phyloP scores from a whole-genome alignment of 306 rosid species.

The Erythrophleum fordii region DNA sequence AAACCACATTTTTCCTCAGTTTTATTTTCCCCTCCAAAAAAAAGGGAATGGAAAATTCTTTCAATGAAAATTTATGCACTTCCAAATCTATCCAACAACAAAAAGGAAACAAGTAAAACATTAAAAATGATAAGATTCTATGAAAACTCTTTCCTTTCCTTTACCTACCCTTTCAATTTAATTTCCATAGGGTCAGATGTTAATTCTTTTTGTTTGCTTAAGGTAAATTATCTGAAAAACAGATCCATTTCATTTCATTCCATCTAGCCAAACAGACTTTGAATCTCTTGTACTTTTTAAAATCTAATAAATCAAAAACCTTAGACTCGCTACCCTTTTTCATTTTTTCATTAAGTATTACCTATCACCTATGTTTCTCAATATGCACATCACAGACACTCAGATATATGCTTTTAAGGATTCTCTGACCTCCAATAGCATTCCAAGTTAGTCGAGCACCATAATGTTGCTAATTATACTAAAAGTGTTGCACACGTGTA shows the following conservation, averaged over 20 bases:
- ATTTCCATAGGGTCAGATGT: not conserved
- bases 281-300: not conserved
- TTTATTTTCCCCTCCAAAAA: not conserved
- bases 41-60: not conserved
- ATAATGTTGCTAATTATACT: not conserved
- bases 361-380: not conserved
- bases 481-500: not conserved
- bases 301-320: not conserved
- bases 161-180: not conserved
- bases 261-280: too few species aligned
- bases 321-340: not conserved
- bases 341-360: not conserved
- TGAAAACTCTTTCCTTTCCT: not conserved
- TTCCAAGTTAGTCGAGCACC: conserved; percentile 20
- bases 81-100: conserved; percentile 1
- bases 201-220: not conserved
- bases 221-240: not conserved
- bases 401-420: conserved; percentile 18
- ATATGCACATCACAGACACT: conserved; percentile 10
- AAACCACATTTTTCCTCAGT: not conserved
- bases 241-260: not conserved
- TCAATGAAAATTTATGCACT: not conserved
- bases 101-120: not conserved
- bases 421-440: conserved; percentile 14
- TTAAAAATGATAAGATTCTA: not conserved